These are phyloP conservation scores for Saccharomycopsis sp. DNA, from an alignment of 805 yeast genomes.

Conservation along the genomic window DNA sequence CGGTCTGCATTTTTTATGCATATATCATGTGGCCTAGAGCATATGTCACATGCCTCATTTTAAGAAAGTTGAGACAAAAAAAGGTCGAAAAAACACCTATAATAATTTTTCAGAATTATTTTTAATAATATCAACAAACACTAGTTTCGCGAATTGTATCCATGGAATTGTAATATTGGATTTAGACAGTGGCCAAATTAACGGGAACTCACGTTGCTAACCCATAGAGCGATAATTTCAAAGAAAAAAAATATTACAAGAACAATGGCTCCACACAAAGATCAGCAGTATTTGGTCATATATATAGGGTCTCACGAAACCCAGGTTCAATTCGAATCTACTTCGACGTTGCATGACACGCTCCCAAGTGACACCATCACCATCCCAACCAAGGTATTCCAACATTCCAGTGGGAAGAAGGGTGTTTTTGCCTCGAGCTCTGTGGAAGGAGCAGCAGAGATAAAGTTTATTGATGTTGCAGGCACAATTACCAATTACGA, in stretches of 20 bases:
- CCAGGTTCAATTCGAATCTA: conserved; percentile 62
- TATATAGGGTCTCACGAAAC: conserved; percentile 78
- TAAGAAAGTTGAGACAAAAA: neutral
- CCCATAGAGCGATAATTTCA: no score
- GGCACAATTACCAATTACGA: conserved; percentile 62
- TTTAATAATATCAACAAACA: neutral
- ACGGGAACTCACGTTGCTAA: no score
- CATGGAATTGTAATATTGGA: neutral
- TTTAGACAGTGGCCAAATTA: neutral
- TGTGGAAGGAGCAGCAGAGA: conserved; percentile 33
- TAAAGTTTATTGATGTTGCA: conserved; percentile 51
- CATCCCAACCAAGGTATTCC: conserved; percentile 73
- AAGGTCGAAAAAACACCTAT: neutral
- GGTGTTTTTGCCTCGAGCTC: conserved; percentile 27
- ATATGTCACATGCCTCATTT: no score
- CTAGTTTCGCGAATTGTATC: neutral
- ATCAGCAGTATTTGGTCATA: conserved; percentile 39
- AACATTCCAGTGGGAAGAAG: conserved; percentile 32
- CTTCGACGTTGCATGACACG: conserved; percentile 44
- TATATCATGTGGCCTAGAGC: neutral
- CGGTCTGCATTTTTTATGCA: neutral
- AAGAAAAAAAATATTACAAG: no score
- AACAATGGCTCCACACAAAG: conserved; percentile 21
- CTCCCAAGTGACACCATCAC: conserved; percentile 68
- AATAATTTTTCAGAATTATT: neutral